Evolutionary conservation across 176 grass and related monocot species (phyloP).

Genomic region (Carex cristatella): DNA sequence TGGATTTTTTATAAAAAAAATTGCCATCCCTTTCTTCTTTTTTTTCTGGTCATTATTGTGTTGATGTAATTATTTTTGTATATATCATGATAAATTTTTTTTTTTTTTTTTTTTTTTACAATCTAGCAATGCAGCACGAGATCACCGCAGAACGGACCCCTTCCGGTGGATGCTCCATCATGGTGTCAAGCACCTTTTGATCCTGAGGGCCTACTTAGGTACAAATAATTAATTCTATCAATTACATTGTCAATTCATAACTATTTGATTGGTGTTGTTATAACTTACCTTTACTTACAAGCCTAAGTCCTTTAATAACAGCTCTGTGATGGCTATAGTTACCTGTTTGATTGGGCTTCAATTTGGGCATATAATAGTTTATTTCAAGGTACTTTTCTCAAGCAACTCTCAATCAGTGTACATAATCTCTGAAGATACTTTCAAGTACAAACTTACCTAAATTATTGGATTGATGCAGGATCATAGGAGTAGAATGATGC

Average conservation of each 20-base stretch:
- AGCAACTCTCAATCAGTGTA: neutral
- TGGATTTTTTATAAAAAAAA: neutral
- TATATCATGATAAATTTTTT: neutral
- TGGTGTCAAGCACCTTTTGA: conserved; percentile 93
- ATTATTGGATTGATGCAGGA: conserved; percentile 31
- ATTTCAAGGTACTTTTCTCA: conserved; percentile 48
- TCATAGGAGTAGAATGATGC: conserved; percentile 38
- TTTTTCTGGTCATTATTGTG: neutral
- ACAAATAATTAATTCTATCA: neutral
- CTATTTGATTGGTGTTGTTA: neutral
- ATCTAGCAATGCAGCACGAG: conserved; percentile 65
- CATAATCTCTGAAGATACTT: neutral
- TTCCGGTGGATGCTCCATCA: conserved; percentile 54
- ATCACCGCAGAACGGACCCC: conserved; percentile 54
- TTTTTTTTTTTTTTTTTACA: neutral
- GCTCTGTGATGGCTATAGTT: conserved; percentile 70
- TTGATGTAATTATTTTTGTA: neutral
- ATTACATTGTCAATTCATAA: neutral
- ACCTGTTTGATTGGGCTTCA: conserved; percentile 88
- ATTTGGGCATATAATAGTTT: conserved; percentile 62
- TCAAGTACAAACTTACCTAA: neutral
- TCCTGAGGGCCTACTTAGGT: conserved; percentile 84
- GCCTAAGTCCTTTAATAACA: conserved; percentile 2
- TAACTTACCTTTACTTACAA: neutral
- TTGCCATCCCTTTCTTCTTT: neutral